A percentile compares a stretch with the other conserved stretches of the same genome.
phyloP scores from a whole-genome alignment of 2,329 filamentous ascomycete genomes.

The Metarhizium humberi region DNA sequence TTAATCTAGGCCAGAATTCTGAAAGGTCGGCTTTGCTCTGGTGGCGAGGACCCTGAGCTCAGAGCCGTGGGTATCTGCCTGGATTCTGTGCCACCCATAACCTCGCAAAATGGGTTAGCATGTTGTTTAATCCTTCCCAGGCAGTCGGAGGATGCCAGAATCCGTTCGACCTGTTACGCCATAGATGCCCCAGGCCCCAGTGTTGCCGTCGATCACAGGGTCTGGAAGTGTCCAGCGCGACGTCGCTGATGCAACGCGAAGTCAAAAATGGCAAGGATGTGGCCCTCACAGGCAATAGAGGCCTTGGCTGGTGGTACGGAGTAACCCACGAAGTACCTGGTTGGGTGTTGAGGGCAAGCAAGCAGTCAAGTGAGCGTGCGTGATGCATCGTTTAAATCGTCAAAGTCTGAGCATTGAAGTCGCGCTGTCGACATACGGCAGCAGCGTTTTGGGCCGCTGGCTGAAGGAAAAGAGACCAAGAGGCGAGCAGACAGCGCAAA shows the following conservation, averaged over 20 bases:
- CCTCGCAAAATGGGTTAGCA: not conserved
- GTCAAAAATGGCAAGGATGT: not conserved
- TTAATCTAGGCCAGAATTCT: not conserved
- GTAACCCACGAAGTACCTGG: not conserved
- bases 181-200: slow-evolving; percentile 3
- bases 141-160: not conserved
- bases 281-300: not conserved
- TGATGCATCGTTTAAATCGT: not conserved
- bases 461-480: no score
- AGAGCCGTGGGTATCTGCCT: not conserved
- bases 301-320: not conserved
- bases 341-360: not conserved
- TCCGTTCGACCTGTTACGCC: not conserved
- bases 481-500: no score
- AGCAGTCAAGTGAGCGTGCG: not conserved
- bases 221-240: not conserved
- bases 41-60: not conserved
- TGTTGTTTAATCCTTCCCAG: no score
- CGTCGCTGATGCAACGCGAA: not conserved
- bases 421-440: no score
- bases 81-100: not conserved
- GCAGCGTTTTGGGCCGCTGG: no score
- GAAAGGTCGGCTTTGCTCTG: not conserved
- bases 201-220: not conserved
- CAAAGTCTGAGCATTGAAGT: no score